Evolutionary conservation across 192 early-diverging fungal genomes (phyloP), one percentile per base, ranked within the genome.

Genomic region (Phycomyces blakesleeanus): DNA sequence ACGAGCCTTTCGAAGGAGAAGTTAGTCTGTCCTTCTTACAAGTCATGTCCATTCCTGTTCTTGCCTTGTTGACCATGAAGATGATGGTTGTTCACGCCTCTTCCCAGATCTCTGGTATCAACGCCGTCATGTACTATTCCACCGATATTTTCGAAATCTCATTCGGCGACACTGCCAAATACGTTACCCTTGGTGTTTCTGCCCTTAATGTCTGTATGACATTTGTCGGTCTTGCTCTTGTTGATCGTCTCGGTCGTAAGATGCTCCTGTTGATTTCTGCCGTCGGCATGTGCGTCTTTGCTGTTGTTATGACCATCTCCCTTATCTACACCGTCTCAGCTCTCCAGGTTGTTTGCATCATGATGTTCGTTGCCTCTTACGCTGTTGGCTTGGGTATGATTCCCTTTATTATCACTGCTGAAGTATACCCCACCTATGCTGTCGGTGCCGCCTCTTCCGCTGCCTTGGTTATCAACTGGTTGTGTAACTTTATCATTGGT

Each of bases 91-190:
- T 83, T 39, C 87, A 90, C 73, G 51, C 41, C 18, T 60, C 59
- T 39, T 63, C 61, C 40, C 90, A 89, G 70, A 68, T 92, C 14
- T 81, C 82, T 39, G 88, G 90, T 26, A 87, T 90, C 68, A 85
- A 87, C 29, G 78, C 80, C 1, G 80, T 86, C 22, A 80, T 87
- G 57, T 90, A 84, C 60, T 85, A 86, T 67, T 82, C 79, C 58
- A 83, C 82, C 20, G 76, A 78, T 20, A 84, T 92, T 15, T 89
- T 92, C 67, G 69, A 74, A 5, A 67, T 81, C 10, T 76, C 77
- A 0, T 85, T 88, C 51, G 59, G 73, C 6, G 69, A 87, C 6
- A 72, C 70, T 38, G 76, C 78, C 11, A 74, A 74, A 24, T 73
- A 77, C 37, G 75, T 90, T 6, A 77, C 84, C 11, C 69, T 88